These are phyloP conservation scores for Cutaneotrichosporon sp. DNA, from an alignment of 1,284 basidiomycete species.

Conservation along the genomic window DNA sequence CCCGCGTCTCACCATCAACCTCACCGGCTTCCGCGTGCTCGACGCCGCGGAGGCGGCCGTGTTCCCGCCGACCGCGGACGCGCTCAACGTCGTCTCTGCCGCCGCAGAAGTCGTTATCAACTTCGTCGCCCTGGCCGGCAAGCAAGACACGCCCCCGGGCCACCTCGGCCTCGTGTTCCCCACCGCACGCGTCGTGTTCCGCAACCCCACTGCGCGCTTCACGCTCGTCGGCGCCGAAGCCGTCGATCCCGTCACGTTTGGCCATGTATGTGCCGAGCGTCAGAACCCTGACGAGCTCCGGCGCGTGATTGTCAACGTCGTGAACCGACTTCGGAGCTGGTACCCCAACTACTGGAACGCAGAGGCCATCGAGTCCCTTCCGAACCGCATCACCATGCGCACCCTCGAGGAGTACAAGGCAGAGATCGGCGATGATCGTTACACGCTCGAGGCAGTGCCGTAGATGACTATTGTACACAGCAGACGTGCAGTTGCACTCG, in stretches of 20 bases:
- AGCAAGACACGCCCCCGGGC: not conserved
- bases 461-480: not conserved
- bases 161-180: constrained; percentile 1
- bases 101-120: constrained; percentile 19
- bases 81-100: not conserved
- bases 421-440: constrained; percentile 1
- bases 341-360: constrained; percentile 1
- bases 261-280: not conserved
- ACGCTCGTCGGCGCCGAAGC: not conserved
- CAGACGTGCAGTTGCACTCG: not conserved
- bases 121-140: not conserved
- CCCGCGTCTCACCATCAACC: not conserved
- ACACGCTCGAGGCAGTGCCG: not conserved
- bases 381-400: not conserved
- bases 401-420: constrained; percentile 5
- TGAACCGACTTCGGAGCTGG: constrained; percentile 1
- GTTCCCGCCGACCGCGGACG: not conserved
- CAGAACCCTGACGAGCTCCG: not conserved
- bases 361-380: not conserved
- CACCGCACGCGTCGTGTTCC: not conserved
- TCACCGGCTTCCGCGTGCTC: constrained; percentile 4
- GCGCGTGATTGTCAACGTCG: not conserved
- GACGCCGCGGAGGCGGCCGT: not conserved
- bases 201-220: not conserved
- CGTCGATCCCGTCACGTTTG: not conserved